Evolutionary conservation across 148 eudicot species (phyloP), one percentile per base, ranked within the genome.

Genomic region (Rhododendron henanense): DNA sequence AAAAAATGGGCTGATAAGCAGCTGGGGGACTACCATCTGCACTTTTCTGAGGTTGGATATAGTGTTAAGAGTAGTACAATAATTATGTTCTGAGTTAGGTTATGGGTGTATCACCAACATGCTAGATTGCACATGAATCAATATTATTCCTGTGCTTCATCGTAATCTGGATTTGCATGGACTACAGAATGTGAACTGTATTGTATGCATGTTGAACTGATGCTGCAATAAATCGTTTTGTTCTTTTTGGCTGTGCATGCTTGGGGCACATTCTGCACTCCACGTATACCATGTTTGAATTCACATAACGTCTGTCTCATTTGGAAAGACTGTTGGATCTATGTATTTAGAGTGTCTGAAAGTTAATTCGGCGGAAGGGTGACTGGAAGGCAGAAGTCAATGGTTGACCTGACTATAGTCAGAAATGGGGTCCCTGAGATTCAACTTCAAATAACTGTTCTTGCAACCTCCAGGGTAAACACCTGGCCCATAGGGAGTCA

Each of bases 1-100:
- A 92, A 91, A 87, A 94, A 87, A 86, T 97, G 99, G 99, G 98
- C 93, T 90, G 95, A 97, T 87, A 93, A 89, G 90, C 97, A 91
- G 89, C 95, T 95, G 84, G 94, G 93, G 84, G 98, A 97, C 88
- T 97, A 97, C 90, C 97, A 97, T 85, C 90, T 90, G 85, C 93
- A 93, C 87, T 94, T 94, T 90, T 77, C 92, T 33, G 99, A 95
- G 98, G 99, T 97, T 53, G 87, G 65, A 47, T 89, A 84, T 81
- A 77, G 53, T 76, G 41, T 78, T 81, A 21, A 19, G 9, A 73
- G 31, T 65, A 82, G 37, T 80, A 50, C 51, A 71, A 11, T 87
- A 77, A 51, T 45, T 59, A 6, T 80, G 78, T 71, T 79, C 48
- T 74, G 44, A 18, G 23, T 65, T 57, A 21, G 44, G 33, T 83